Evolutionary conservation across 305 asterid species (phyloP).

Genomic region (Fraxinus xanthoxyloides): DNA sequence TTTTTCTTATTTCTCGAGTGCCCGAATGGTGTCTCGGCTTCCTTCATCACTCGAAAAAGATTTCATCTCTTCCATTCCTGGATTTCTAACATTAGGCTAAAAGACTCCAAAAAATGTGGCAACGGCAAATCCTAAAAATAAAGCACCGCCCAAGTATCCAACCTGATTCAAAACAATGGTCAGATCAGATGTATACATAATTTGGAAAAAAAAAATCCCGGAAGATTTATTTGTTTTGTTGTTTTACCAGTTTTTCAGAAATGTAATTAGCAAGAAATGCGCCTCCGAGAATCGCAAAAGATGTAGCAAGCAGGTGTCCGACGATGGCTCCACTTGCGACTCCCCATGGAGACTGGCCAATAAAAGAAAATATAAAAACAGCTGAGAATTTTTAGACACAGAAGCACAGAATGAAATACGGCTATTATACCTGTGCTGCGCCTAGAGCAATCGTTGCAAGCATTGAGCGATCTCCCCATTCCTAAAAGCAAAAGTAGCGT

Average conservation of each 20-base stretch:
- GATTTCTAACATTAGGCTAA: neutral
- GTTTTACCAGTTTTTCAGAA: slow-evolving; percentile 85
- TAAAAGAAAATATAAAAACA: neutral
- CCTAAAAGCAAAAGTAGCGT: slow-evolving; percentile 40
- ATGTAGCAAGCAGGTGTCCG: slow-evolving; percentile 83
- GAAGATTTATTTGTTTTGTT: neutral
- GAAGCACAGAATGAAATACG: neutral
- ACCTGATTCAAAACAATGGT: neutral
- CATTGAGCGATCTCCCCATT: slow-evolving; percentile 99
- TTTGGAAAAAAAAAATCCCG: neutral
- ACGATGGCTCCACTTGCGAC: slow-evolving; percentile 92
- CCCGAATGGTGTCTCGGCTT: no score
- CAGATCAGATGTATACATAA: neutral
- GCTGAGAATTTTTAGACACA: neutral
- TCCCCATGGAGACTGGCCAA: slow-evolving; percentile 85
- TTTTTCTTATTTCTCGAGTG: neutral
- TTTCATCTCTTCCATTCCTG: neutral
- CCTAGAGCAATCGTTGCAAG: slow-evolving; percentile 93
- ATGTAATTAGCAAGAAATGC: slow-evolving; percentile 84
- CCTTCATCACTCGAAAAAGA: neutral
- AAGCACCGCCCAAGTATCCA: slow-evolving; percentile 8
- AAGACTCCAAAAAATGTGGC: slow-evolving; percentile 9
- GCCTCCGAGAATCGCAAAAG: slow-evolving; percentile 84
- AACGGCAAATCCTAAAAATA: slow-evolving; percentile 3
- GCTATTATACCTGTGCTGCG: slow-evolving; percentile 77